Base-by-base conservation (phyloP, 2,329 filamentous ascomycete species). In the Cytospora paraplurivora region DNA sequence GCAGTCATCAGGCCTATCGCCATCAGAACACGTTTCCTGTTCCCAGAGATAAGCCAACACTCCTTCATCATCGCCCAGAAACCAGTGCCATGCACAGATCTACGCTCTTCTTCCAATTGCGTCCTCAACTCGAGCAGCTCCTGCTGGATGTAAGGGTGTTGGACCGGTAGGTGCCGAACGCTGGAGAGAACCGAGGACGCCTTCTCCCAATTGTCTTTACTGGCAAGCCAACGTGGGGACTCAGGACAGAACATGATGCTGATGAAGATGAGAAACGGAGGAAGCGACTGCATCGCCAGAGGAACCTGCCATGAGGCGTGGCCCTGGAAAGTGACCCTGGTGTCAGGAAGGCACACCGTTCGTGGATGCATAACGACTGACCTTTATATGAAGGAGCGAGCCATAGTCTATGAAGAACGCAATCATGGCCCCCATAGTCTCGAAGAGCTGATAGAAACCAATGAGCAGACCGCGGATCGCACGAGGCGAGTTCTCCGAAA, bases 241-340 rank as follows among this genome's bases (percentile, higher is more conserved):
- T 90, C 87, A 69, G 85, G 82, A 78, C 85, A 87, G 54, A 88
- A 74, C 2, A 84, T 71, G 84, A 90, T 90, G 68, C 84, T 81
- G 50, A 76, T 58, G 66, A 87, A 80, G 3, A 90, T 79, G 32
- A 88, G 74, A 6, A 85, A 69, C 4, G 86, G 85, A 0, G 88
- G 87, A 1, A 90, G 77, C 21, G 81, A 84, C 71, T 90, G 88
- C 69, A 89, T 79, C 50, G 83, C 80, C 8, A 90, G 79, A 0
- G 88, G 87, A 1, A 88, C 33, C 68, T 65, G 53, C 52, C 65
- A 66, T 21, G 59, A 60, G 12, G 62, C 62, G 12, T 63, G 56
- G 15, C 62, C 62, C 62, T 66, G 15, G 37, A n/a, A 19, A 21
- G 34, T 44, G 15, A 37, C 47, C 27, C 15, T 49, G 56, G 55